Conservation (phyloP, 2,329 filamentous ascomycete species). For the Penicillium sp. region DNA sequence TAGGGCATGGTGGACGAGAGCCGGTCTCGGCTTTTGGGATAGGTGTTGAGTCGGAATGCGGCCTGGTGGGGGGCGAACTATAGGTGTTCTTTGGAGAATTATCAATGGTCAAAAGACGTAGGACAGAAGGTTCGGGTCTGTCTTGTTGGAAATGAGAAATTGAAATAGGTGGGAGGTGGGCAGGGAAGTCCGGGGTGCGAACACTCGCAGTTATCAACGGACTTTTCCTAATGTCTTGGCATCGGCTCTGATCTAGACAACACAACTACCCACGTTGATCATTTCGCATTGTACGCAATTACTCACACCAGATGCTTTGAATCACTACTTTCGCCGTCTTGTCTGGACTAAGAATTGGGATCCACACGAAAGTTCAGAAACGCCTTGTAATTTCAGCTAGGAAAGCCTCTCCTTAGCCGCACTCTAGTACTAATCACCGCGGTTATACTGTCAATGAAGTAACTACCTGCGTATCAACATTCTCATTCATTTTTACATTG, state of each 20-base stretch:
- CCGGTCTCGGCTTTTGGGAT: constrained; percentile 13
- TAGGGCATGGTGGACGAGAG: constrained; percentile 64
- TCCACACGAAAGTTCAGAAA: no score
- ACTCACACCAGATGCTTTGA: no score
- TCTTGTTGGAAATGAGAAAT: neutral
- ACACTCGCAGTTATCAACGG: constrained; percentile 17
- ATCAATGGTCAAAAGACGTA: neutral
- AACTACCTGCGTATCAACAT: neutral
- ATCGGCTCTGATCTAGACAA: neutral
- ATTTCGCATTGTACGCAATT: no score
- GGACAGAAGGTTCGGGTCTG: neutral
- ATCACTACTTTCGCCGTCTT: no score
- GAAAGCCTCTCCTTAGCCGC: no score
- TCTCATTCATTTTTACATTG: neutral
- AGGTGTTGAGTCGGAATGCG: constrained; percentile 1
- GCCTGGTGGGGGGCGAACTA: neutral
- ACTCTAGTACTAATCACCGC: no score
- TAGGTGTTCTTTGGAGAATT: neutral
- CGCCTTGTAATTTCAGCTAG: no score
- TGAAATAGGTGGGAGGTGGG: constrained; percentile 7
- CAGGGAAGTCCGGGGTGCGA: constrained; percentile 13
- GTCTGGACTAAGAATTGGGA: no score
- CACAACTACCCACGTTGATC: neutral
- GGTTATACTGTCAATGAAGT: neutral
- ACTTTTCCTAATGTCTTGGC: constrained; percentile 28